Evolutionary conservation across 129 eudicot genomes (phyloP), one percentile per base, ranked within the genome.

Genomic region (Arctium minus): DNA sequence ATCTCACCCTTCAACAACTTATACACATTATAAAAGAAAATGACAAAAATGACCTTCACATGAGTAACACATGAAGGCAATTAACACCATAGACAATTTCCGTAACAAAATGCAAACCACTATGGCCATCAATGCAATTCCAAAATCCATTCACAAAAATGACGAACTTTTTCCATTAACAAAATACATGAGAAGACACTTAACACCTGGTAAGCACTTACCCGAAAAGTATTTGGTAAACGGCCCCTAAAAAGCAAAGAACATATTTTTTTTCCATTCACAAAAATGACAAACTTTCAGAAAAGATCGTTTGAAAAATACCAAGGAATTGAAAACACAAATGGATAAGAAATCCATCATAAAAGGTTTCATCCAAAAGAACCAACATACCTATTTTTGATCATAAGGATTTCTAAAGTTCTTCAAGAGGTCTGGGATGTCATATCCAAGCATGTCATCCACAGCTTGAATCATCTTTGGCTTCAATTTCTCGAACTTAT

Each of bases 401-500:
- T 93, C 94, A 22, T 90, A 93, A 18, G 97, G 92, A 77, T 96
- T 96, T 77, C 88, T 90, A 50, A 96, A 91, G 71, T 85, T 93
- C 64, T 89, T 93, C 79, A 96, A 67, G 8, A 96, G 92, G 37
- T 93, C 89, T 0, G 99, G 99, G 29, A 96, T 93, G 56, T 96
- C 99, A 82, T 91, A 82, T 15, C 94, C 97, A 62, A 96, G 94
- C 99, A 96, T 93, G 64, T 96, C 97, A 81, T 96, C 99, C 8
- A 96, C 93, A 7, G 90, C 89, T 81, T 93, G 95, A 75, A 96
- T 90, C 97, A 96, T 85, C 81, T 93, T 96, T 0, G 97, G 94
- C 89, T 93, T 96, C 94, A 96, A 15, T 53, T 96, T 96, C 86
- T 96, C 99, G 36, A 96, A 96, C 39, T 96, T 93, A n/a, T 91